Evolutionary conservation across 768 basidiomycete species (phyloP).

Genomic region (Pleurotus platypus): DNA sequence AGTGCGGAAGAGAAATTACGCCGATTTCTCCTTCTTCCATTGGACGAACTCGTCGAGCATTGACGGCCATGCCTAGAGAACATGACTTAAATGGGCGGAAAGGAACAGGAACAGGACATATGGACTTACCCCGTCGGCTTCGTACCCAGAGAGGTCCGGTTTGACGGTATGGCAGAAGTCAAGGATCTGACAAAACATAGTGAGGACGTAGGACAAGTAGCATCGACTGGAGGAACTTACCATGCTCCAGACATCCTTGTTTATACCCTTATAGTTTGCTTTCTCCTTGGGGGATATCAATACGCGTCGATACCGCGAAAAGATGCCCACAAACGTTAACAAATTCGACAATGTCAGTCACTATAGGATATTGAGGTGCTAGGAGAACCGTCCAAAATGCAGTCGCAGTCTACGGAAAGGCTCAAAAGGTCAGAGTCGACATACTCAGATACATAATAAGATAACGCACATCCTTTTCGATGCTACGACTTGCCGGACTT

Average conservation of each 20-base stretch:
- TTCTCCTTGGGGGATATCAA: constrained; percentile 37
- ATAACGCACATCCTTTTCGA: constrained; percentile 73
- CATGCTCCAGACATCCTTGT: constrained; percentile 87
- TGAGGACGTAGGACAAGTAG: not conserved
- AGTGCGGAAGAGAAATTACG: too few relatives aligned
- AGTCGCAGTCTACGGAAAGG: constrained; percentile 49
- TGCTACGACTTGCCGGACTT: constrained; percentile 47
- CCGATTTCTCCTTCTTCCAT: constrained; percentile 49
- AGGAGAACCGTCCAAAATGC: constrained; percentile 79
- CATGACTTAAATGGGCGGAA: not conserved
- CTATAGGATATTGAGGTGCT: constrained; percentile 61
- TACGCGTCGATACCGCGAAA: not conserved
- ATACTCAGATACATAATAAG: not conserved
- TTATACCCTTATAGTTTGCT: constrained; percentile 69
- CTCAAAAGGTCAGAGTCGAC: not conserved
- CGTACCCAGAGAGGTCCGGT: constrained; percentile 61
- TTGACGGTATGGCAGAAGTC: constrained; percentile 71
- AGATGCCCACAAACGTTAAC: constrained; percentile 45
- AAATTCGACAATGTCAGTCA: constrained; percentile 62
- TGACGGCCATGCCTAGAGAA: constrained; percentile 73
- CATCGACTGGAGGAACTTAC: constrained; percentile 30
- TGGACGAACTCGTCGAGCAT: constrained; percentile 74
- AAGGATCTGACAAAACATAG: constrained; percentile 46
- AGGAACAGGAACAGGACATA: not conserved
- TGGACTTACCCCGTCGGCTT: constrained; percentile 67